Evolutionary conservation across 345 rosid species (phyloP).

Genomic region (Brassica cretica): DNA sequence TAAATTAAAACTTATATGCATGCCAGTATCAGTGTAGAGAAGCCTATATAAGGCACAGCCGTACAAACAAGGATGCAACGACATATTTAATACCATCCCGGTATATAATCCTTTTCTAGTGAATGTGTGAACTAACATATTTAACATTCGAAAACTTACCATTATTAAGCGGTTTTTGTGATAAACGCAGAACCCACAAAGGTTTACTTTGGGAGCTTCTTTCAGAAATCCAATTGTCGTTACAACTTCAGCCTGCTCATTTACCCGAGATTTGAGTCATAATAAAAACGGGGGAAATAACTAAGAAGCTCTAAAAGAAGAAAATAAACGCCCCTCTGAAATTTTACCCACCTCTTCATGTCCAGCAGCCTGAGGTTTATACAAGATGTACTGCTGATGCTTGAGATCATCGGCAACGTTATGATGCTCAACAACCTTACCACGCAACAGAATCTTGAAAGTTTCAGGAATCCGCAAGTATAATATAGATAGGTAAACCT

Average conservation of each 20-base stretch:
- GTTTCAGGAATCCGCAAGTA: slow-evolving; percentile 76
- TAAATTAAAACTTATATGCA: background rate
- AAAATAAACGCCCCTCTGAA: background rate
- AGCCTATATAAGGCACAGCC: background rate
- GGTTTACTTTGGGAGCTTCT: slow-evolving; percentile 74
- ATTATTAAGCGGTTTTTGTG: slow-evolving; percentile 89
- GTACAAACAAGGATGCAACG: background rate
- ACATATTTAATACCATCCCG: background rate
- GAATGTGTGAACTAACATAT: slow-evolving; percentile 10
- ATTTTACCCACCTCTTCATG: slow-evolving; percentile 53
- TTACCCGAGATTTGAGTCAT: slow-evolving; percentile 19
- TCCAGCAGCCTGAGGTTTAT: slow-evolving; percentile 76
- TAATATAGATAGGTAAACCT: slow-evolving; percentile 84
- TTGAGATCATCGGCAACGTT: slow-evolving; percentile 89
- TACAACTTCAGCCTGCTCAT: slow-evolving; percentile 64
- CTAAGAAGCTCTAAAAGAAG: slow-evolving; percentile 5
- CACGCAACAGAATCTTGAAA: slow-evolving; percentile 75
- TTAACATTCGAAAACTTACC: slow-evolving; percentile 45
- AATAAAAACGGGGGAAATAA: background rate
- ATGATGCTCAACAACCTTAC: slow-evolving; percentile 68
- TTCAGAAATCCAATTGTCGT: slow-evolving; percentile 92
- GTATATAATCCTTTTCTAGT: background rate
- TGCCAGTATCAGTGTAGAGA: slow-evolving; percentile 13
- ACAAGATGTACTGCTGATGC: slow-evolving; percentile 73
- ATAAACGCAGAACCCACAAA: slow-evolving; percentile 85